Percentiles rank a stretch among this genome's conserved stretches.
Conservation (phyloP, 2,329 filamentous ascomycete genomes). For the Trichophyton benhamiae region DNA sequence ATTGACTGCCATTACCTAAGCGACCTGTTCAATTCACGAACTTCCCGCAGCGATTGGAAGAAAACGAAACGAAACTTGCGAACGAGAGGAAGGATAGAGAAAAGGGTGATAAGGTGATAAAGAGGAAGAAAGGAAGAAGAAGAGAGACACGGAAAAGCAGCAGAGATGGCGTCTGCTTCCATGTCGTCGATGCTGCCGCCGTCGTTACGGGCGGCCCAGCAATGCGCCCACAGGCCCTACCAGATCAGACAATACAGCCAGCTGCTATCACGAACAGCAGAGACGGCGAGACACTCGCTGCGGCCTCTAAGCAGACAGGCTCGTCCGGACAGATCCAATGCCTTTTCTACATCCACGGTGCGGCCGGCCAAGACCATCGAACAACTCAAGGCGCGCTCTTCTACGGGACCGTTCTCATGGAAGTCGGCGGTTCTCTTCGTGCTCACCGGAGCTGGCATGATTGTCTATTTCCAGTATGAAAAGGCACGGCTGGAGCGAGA, state of each 20-base stretch:
- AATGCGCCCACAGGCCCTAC: background rate
- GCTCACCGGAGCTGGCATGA: slow-evolving; percentile 59
- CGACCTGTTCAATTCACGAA: too few relatives aligned
- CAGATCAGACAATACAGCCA: background rate
- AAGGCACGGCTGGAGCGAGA: slow-evolving; percentile 84
- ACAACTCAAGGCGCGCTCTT: slow-evolving; percentile 28
- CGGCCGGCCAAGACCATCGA: slow-evolving; percentile 27
- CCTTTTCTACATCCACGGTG: background rate
- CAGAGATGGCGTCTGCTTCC: background rate
- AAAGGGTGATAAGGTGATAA: background rate
- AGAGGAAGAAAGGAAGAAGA: background rate
- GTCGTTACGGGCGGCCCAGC: background rate
- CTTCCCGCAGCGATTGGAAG: background rate
- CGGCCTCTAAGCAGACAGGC: background rate
- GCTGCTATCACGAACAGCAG: background rate
- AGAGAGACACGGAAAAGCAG: background rate
- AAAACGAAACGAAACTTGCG: background rate
- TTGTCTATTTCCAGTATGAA: slow-evolving; percentile 86
- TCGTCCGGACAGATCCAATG: background rate
- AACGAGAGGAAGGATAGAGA: background rate
- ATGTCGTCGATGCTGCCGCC: background rate
- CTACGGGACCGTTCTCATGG: slow-evolving; percentile 67
- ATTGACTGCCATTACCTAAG: too few relatives aligned
- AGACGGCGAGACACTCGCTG: background rate
- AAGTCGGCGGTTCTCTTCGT: slow-evolving; percentile 82